These are phyloP conservation scores for Sugiyamaella paludigena DNA, from an alignment of 1,139 yeast species.

Conservation along the genomic window DNA sequence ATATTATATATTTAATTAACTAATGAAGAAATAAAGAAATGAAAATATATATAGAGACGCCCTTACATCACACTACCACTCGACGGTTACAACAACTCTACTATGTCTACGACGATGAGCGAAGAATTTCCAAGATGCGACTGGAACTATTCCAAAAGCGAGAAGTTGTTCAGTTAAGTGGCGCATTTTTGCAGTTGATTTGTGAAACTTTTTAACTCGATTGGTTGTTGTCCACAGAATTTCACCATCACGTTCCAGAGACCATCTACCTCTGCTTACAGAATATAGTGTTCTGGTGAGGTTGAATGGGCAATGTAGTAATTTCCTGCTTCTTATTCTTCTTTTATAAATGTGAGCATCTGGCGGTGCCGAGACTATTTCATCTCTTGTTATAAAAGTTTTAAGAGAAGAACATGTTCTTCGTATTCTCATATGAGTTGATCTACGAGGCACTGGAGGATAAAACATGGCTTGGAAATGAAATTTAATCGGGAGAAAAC, in stretches of 20 bases:
- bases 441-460: constrained; percentile 4
- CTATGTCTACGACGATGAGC: neutral
- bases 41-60: neutral
- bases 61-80: neutral
- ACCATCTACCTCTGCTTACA: no score
- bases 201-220: neutral
- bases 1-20: neutral
- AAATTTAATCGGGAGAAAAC: no score
- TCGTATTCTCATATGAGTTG: neutral
- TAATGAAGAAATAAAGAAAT: neutral
- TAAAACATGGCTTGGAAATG: neutral
- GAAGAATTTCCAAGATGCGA: neutral
- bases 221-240: neutral
- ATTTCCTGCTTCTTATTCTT: neutral
- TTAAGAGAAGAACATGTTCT: neutral
- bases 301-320: no score
- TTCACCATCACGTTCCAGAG: no score
- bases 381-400: neutral
- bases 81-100: neutral
- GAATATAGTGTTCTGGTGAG: no score
- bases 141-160: neutral
- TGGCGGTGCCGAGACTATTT: neutral
- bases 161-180: neutral
- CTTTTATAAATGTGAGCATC: neutral
- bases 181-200: neutral